Percentiles rank a stretch among this genome's conserved stretches.
Conservation (phyloP, 1,284 basidiomycete species). For the Ganoderma sinense region DNA sequence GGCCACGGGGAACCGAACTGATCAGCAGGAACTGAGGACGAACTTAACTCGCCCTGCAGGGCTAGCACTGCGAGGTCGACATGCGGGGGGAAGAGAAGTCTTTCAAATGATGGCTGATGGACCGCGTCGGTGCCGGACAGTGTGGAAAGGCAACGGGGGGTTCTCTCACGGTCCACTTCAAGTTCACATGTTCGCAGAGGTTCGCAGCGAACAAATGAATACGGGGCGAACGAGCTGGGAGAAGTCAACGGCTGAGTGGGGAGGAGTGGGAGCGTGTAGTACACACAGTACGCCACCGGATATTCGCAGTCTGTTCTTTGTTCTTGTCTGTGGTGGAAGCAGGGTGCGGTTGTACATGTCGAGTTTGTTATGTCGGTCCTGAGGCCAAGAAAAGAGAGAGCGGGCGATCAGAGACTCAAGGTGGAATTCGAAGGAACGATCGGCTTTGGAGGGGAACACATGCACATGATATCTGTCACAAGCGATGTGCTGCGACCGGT, state of each 20-base stretch:
- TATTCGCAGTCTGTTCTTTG: background rate
- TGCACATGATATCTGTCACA: constrained; percentile 4
- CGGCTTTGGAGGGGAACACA: background rate
- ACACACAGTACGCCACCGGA: too few species aligned
- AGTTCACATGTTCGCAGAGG: background rate
- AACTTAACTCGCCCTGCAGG: background rate
- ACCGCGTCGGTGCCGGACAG: constrained; percentile 26
- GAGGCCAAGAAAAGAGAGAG: background rate
- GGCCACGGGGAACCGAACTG: background rate
- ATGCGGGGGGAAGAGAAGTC: constrained; percentile 51
- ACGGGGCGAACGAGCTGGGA: background rate
- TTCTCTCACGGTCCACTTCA: constrained; percentile 15
- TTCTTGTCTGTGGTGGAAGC: background rate
- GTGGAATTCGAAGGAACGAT: background rate
- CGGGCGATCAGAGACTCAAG: background rate
- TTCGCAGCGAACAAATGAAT: background rate
- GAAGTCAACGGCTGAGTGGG: background rate
- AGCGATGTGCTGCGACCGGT: background rate
- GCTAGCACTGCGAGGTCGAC: background rate
- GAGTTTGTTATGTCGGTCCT: background rate
- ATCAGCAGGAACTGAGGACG: background rate
- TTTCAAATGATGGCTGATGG: constrained; percentile 18
- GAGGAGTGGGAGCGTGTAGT: background rate
- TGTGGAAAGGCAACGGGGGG: constrained; percentile 15
- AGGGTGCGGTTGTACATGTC: background rate